Evolutionary conservation across 75 land plant species (phyloP).

Genomic region (Chamaecyparis obtusa): DNA sequence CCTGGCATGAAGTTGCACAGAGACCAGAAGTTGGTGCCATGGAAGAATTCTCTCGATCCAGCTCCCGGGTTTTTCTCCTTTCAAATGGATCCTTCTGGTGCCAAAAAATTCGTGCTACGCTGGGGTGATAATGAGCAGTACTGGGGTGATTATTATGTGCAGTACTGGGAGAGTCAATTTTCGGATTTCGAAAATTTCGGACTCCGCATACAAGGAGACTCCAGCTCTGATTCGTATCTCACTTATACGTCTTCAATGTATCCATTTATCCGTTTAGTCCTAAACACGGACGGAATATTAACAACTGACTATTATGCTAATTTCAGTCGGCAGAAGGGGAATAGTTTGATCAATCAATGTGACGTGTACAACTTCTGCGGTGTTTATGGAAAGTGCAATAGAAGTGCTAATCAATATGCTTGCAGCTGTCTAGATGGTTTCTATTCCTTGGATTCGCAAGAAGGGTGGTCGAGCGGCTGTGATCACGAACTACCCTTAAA

Average conservation of each 20-base stretch:
- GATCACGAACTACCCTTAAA: too few relatives aligned
- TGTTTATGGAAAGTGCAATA: not conserved
- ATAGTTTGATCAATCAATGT: not conserved
- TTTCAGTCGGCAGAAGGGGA: not conserved
- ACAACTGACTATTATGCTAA: not conserved
- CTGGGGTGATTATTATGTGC: not conserved
- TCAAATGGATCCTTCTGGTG: constrained; percentile 6
- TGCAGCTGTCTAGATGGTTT: constrained; percentile 15
- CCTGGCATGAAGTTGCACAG: too few relatives aligned
- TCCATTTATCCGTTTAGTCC: not conserved
- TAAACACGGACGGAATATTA: too few relatives aligned
- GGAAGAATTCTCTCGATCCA: too few relatives aligned
- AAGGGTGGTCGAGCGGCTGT: too few relatives aligned
- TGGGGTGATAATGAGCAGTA: too few relatives aligned
- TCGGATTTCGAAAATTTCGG: not conserved
- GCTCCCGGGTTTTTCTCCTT: too few relatives aligned
- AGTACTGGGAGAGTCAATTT: constrained; percentile 2
- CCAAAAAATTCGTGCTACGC: not conserved
- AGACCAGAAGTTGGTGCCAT: too few relatives aligned
- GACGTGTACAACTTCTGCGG: constrained; percentile 8
- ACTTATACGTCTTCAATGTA: not conserved
- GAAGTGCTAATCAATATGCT: too few relatives aligned
- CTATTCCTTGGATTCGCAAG: not conserved
- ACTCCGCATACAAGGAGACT: not conserved
- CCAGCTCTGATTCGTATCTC: not conserved